phyloP scores from a whole-genome alignment of 169 alveolate genomes.

The Plasmodium relictum region DNA sequence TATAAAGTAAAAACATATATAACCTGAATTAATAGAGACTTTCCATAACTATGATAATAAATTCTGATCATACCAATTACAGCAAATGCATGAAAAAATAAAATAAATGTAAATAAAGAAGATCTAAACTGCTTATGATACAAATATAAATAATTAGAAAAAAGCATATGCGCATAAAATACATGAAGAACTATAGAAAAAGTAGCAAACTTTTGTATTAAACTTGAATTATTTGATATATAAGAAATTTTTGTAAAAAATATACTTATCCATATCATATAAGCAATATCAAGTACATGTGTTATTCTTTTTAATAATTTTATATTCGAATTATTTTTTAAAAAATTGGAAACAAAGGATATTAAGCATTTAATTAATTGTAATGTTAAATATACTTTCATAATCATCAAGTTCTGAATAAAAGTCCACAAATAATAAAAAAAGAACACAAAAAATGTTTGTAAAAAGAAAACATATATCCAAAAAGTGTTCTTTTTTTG shows the following conservation, averaged over 20 bases:
- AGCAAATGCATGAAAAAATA: slow-evolving; percentile 83
- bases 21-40: slow-evolving; percentile 81
- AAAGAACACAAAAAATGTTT: slow-evolving; percentile 49
- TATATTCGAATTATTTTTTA: slow-evolving; percentile 45
- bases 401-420: slow-evolving; percentile 36
- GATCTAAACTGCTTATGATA: slow-evolving; percentile 79
- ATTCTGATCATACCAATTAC: slow-evolving; percentile 79
- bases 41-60: slow-evolving; percentile 76
- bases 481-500: slow-evolving; percentile 10
- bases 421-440: slow-evolving; percentile 57
- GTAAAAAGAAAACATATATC: slow-evolving; percentile 45
- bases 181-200: slow-evolving; percentile 32
- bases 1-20: background rate
- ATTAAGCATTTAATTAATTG: slow-evolving; percentile 45
- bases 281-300: slow-evolving; percentile 22
- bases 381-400: slow-evolving; percentile 59
- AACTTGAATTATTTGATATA: slow-evolving; percentile 24
- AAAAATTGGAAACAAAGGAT: slow-evolving; percentile 31
- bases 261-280: slow-evolving; percentile 52
- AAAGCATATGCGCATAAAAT: slow-evolving; percentile 32
- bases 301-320: slow-evolving; percentile 46
- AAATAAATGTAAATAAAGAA: slow-evolving; percentile 78
- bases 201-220: slow-evolving; percentile 27
- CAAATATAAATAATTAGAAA: slow-evolving; percentile 69
- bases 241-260: slow-evolving; percentile 63